A percentile compares a stretch with the other conserved stretches of the same genome.
These are phyloP conservation scores for Heliosperma pusillum DNA, from an alignment of 148 eudicot species.

Conservation along the genomic window DNA sequence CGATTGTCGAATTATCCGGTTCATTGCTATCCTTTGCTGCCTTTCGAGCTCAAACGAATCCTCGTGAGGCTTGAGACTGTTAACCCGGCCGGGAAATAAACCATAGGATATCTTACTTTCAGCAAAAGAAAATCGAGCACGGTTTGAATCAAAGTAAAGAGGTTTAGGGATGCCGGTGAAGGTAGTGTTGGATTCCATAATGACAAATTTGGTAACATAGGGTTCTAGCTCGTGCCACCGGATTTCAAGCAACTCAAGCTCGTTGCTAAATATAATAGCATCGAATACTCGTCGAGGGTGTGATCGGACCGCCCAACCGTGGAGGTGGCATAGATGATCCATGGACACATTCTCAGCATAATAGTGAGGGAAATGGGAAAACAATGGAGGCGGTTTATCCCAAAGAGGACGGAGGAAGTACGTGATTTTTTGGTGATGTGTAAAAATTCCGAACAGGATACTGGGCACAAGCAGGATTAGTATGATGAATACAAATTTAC, in stretches of 20 bases:
- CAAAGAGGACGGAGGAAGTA: constrained; percentile 84
- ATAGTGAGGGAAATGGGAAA: constrained; percentile 61
- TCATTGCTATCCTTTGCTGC: constrained; percentile 65
- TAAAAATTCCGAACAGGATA: constrained; percentile 36
- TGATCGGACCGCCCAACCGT: constrained; percentile 71
- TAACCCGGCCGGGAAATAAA: constrained; percentile 45
- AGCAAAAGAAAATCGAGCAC: constrained; percentile 54
- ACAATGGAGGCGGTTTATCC: constrained; percentile 75
- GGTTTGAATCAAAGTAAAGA: constrained; percentile 51
- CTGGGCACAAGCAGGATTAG: constrained; percentile 44
- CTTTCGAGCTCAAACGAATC: constrained; percentile 65
- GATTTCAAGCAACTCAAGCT: constrained; percentile 79
- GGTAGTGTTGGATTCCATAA: constrained; percentile 77
- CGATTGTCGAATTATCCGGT: constrained; percentile 41
- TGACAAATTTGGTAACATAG: constrained; percentile 67
- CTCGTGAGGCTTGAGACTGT: constrained; percentile 26
- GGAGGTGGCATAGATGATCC: constrained; percentile 65
- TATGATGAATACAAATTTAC: constrained; percentile 38
- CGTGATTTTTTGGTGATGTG: constrained; percentile 52
- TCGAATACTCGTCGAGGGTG: constrained; percentile 77
- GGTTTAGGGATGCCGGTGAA: constrained; percentile 88
- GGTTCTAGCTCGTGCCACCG: constrained; percentile 80
- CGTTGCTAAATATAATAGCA: constrained; percentile 76
- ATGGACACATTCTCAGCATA: constrained; percentile 84
- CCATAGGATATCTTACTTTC: constrained; percentile 53